Percentiles rank a stretch among this genome's conserved stretches.
phyloP scores from a whole-genome alignment of 169 alveolate genomes.

The Toxoplasma gondii region DNA sequence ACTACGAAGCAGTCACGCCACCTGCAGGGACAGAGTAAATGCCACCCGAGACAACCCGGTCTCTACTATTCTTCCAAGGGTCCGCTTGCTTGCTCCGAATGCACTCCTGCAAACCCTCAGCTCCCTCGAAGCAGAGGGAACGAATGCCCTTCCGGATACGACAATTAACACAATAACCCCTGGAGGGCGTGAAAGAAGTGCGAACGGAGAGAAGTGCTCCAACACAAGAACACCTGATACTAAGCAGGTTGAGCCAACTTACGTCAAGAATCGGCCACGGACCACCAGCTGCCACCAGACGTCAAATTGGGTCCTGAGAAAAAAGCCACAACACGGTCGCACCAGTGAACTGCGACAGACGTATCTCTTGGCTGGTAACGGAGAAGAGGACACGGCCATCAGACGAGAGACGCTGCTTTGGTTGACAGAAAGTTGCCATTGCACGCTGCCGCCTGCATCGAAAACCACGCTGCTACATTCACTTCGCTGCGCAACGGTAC shows the following conservation, averaged over 20 bases:
- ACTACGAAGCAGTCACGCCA: not conserved
- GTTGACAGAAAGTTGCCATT: not conserved
- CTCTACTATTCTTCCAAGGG: too few species aligned
- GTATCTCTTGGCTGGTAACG: not conserved
- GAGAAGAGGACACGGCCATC: not conserved
- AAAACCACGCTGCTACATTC: not conserved
- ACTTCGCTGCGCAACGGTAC: not conserved
- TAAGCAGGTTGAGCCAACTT: not conserved
- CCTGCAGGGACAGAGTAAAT: not conserved
- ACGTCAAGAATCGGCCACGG: not conserved
- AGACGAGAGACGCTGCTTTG: not conserved
- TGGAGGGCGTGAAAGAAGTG: too few species aligned
- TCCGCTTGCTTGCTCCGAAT: too few species aligned
- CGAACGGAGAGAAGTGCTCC: too few species aligned
- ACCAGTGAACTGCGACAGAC: not conserved
- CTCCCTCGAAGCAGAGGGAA: too few species aligned
- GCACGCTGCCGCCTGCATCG: not conserved
- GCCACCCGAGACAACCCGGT: too few species aligned
- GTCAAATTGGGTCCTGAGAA: constrained; percentile 18
- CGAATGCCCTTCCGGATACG: too few species aligned
- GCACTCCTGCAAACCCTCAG: too few species aligned
- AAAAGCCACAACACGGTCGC: not conserved
- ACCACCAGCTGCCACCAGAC: constrained; percentile 21
- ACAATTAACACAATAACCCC: too few species aligned
- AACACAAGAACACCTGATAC: too few species aligned